phyloP scores from a whole-genome alignment of 768 basidiomycete genomes.

The Macrolepiota dolichaula region DNA sequence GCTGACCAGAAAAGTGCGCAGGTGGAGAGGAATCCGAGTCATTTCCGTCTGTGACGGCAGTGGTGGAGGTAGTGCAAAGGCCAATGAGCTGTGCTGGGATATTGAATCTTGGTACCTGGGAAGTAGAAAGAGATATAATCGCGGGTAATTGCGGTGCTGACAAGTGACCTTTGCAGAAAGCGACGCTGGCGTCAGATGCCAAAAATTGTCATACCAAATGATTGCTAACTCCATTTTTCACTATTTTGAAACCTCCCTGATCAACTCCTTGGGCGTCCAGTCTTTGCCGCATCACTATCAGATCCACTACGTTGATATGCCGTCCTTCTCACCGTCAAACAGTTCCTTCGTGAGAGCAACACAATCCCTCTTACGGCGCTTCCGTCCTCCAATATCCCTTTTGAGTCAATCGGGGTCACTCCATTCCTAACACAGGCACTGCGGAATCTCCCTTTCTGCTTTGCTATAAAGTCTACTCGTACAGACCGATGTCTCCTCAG shows the following conservation, averaged over 20 bases:
- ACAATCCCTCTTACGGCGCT: slow-evolving; percentile 21
- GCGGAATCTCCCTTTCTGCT: slow-evolving; percentile 26
- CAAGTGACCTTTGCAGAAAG: slow-evolving; percentile 11
- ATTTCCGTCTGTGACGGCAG: slow-evolving; percentile 24
- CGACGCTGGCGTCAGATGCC: slow-evolving; percentile 17
- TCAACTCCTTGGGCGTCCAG: slow-evolving; percentile 31
- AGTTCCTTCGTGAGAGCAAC: slow-evolving; percentile 20
- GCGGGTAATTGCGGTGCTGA: slow-evolving; percentile 11
- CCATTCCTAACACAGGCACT: slow-evolving; percentile 29
- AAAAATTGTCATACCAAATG: slow-evolving; percentile 18
- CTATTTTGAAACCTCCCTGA: slow-evolving; percentile 30
- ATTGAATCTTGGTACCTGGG: slow-evolving; percentile 5
- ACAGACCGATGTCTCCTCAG: slow-evolving; percentile 30
- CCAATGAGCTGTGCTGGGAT: slow-evolving; percentile 23
- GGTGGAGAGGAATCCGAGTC: slow-evolving; percentile 20
- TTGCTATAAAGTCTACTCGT: slow-evolving; percentile 25
- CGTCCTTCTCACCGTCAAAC: slow-evolving; percentile 27
- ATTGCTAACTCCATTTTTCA: slow-evolving; percentile 27
- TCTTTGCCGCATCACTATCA: slow-evolving; percentile 36
- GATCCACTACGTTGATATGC: slow-evolving; percentile 25
- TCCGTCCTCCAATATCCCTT: slow-evolving; percentile 30
- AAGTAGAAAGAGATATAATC: slow-evolving; percentile 25
- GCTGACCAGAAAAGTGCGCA: neutral
- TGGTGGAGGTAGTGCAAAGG: too few relatives aligned
- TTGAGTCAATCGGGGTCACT: slow-evolving; percentile 39